phyloP scores from a whole-genome alignment of 345 rosid species.

The Brassica juncea region DNA sequence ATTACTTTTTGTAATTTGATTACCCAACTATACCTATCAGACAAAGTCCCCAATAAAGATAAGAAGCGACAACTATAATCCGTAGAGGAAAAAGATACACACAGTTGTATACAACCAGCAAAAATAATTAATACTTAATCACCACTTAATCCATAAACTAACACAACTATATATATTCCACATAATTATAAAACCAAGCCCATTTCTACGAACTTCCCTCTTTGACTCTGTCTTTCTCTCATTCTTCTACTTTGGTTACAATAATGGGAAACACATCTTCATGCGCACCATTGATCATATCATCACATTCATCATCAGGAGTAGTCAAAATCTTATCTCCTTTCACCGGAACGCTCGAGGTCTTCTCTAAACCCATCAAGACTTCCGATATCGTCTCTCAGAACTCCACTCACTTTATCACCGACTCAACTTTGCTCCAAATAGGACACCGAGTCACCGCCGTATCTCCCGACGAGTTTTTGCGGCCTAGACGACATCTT shows the following conservation, averaged over 20 bases:
- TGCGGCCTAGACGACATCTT: constrained; percentile 37
- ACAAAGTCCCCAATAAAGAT: constrained; percentile 24
- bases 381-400: constrained; percentile 32
- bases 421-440: constrained; percentile 39
- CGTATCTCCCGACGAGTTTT: constrained; percentile 18
- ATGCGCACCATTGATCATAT: constrained; percentile 31
- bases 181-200: constrained; percentile 16
- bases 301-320: constrained; percentile 23
- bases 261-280: constrained; percentile 46
- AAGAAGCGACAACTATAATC: constrained; percentile 38
- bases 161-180: constrained; percentile 5
- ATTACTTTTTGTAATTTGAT: constrained; percentile 11
- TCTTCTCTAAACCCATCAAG: constrained; percentile 36
- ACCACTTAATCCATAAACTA: constrained; percentile 21
- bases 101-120: constrained; percentile 30
- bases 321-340: constrained; percentile 40
- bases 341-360: constrained; percentile 27
- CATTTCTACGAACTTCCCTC: constrained; percentile 16
- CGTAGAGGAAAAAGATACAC: constrained; percentile 12
- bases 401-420: constrained; percentile 29
- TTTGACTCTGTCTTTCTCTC: neutral
- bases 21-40: constrained; percentile 11
- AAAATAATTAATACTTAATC: constrained; percentile 28
- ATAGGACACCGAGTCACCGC: constrained; percentile 34
- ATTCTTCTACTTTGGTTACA: neutral